phyloP scores from a whole-genome alignment of 2,329 filamentous ascomycete species.

The Colletotrichum tropicale region DNA sequence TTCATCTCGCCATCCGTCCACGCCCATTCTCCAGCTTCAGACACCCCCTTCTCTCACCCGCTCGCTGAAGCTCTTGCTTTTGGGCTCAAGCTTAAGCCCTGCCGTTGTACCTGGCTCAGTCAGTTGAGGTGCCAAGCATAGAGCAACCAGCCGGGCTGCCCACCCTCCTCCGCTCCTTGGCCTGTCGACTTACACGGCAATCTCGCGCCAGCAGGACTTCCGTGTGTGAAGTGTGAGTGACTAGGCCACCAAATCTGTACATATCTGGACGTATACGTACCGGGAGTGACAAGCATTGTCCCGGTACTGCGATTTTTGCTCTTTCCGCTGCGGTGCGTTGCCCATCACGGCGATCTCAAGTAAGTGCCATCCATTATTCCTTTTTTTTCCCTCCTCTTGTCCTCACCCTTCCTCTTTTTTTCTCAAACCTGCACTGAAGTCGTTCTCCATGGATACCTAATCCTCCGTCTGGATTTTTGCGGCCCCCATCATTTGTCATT shows the following conservation, averaged over 20 bases:
- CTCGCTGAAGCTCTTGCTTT: not conserved
- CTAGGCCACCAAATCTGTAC: not conserved
- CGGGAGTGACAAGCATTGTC: not conserved
- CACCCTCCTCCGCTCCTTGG: not conserved
- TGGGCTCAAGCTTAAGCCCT: not conserved
- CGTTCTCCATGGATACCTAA: not conserved
- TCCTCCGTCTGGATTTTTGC: not conserved
- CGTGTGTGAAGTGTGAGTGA: not conserved
- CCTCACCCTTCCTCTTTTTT: not conserved
- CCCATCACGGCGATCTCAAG: conserved; percentile 17
- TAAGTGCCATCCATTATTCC: conserved; percentile 8
- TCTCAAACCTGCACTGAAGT: not conserved
- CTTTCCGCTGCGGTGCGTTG: not conserved
- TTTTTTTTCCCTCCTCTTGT: conserved; percentile 14
- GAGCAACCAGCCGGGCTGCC: not conserved
- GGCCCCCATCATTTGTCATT: conserved; percentile 17
- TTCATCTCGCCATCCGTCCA: not conserved
- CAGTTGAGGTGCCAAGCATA: not conserved
- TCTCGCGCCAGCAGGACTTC: not conserved
- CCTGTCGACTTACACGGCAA: not conserved
- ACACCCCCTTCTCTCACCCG: not conserved
- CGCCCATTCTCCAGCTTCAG: not conserved
- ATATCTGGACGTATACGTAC: not conserved
- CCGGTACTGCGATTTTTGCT: not conserved
- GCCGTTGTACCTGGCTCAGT: not conserved